phyloP scores from a whole-genome alignment of 129 eudicot genomes.

The Smallanthus sonchifolius region DNA sequence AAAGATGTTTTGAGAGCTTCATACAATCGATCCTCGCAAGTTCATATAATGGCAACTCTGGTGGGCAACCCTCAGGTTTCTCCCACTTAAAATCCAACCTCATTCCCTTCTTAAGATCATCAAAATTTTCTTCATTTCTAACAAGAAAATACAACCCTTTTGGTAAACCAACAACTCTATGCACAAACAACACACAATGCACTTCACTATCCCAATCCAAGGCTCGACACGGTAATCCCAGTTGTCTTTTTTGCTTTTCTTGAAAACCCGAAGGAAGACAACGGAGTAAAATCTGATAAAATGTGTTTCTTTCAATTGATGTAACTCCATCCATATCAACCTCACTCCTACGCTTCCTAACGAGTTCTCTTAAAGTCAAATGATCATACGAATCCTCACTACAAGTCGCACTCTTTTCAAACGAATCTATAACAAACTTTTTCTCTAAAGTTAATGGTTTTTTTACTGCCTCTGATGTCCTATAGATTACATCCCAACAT shows the following conservation, averaged over 20 bases:
- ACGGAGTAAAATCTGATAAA: slow-evolving; percentile 75
- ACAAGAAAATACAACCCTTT: slow-evolving; percentile 85
- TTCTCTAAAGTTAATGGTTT: slow-evolving; percentile 48
- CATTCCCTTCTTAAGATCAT: slow-evolving; percentile 51
- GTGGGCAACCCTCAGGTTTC: slow-evolving; percentile 92
- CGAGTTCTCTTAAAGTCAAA: slow-evolving; percentile 57
- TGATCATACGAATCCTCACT: slow-evolving; percentile 50
- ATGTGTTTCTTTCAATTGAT: slow-evolving; percentile 45
- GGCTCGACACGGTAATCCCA: slow-evolving; percentile 78
- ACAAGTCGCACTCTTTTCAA: slow-evolving; percentile 34
- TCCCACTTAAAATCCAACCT: slow-evolving; percentile 73
- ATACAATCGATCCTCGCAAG: slow-evolving; percentile 61
- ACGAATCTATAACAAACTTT: slow-evolving; percentile 34
- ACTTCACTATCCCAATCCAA: slow-evolving; percentile 85
- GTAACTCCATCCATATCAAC: slow-evolving; percentile 91
- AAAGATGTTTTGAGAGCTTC: slow-evolving; percentile 65
- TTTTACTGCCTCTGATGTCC: slow-evolving; percentile 59
- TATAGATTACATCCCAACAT: slow-evolving; percentile 78
- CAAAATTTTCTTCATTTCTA: slow-evolving; percentile 76
- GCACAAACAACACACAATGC: slow-evolving; percentile 85
- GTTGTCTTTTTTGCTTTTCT: slow-evolving; percentile 50
- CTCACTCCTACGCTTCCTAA: slow-evolving; percentile 90
- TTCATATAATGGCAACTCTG: slow-evolving; percentile 70
- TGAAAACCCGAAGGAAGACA: slow-evolving; percentile 76
- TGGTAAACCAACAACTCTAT: slow-evolving; percentile 79